phyloP scores from a whole-genome alignment of 2,329 filamentous ascomycete species.

The Colletotrichum paranaense region DNA sequence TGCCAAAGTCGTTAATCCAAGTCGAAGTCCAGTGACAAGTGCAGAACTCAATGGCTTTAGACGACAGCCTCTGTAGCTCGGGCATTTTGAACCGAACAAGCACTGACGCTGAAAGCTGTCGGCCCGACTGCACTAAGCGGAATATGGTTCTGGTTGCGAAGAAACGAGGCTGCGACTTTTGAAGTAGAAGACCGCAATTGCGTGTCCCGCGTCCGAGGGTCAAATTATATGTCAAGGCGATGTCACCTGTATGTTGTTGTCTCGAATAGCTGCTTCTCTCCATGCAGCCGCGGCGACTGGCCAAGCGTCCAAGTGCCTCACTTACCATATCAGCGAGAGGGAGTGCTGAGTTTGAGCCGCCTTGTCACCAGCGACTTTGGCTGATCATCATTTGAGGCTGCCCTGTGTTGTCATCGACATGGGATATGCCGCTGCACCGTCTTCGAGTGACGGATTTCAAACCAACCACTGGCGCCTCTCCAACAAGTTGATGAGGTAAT shows the following conservation, averaged over 20 bases:
- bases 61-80: background rate
- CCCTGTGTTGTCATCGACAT: background rate
- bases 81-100: background rate
- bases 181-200: background rate
- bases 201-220: background rate
- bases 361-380: background rate
- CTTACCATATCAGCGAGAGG: background rate
- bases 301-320: background rate
- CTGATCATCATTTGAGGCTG: background rate
- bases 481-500: background rate
- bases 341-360: background rate
- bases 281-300: background rate
- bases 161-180: background rate
- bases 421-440: background rate
- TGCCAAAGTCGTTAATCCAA: background rate
- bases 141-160: conserved; percentile 21
- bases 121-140: conserved; percentile 9
- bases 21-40: background rate
- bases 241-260: background rate
- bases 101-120: background rate
- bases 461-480: background rate
- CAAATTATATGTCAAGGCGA: background rate
- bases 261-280: background rate
- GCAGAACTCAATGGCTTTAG: background rate
- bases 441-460: background rate